These are phyloP conservation scores for Parathielavia hyrcaniae DNA, from an alignment of 495 filamentous ascomycete species.

Conservation along the genomic window DNA sequence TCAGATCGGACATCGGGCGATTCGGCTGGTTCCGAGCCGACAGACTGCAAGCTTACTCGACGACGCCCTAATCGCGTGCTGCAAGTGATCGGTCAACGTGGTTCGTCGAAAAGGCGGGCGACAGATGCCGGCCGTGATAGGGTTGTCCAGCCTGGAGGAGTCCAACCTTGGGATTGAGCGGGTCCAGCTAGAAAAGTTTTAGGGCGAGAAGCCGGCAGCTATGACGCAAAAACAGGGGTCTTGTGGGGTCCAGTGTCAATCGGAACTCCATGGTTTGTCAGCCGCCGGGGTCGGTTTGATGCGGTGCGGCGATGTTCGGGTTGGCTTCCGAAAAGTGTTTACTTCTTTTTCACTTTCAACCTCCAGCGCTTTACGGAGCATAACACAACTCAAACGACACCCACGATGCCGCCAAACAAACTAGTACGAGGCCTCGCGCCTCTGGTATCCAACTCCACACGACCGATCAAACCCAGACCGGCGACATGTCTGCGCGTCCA, in stretches of 20 bases:
- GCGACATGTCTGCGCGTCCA: conserved; percentile 22
- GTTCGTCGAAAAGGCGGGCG: neutral
- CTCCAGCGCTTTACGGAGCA: neutral
- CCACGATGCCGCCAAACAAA: conserved; percentile 25
- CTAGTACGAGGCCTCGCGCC: conserved; percentile 29
- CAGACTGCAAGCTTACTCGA: neutral
- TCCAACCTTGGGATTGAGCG: conserved; percentile 10
- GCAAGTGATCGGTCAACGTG: conserved; percentile 4
- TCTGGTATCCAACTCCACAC: conserved; percentile 20
- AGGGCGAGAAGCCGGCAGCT: conserved; percentile 12
- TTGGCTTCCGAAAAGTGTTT: neutral
- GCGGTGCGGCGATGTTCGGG: conserved; percentile 16
- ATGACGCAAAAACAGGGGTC: conserved; percentile 26
- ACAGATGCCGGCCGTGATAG: neutral
- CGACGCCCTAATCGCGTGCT: neutral
- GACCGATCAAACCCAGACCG: conserved; percentile 14
- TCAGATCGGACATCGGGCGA: neutral
- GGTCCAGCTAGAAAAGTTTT: conserved; percentile 11
- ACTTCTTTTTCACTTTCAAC: conserved; percentile 10
- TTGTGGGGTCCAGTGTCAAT: conserved; percentile 8
- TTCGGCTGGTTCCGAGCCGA: conserved; percentile 6
- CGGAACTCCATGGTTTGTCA: conserved; percentile 24
- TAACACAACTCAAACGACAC: neutral
- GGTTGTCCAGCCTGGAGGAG: conserved; percentile 7
- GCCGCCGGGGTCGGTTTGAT: neutral